A percentile compares a stretch with the other conserved stretches of the same genome.
Conservation (phyloP, 139 green algal genomes). For the Closterium sp. region DNA sequence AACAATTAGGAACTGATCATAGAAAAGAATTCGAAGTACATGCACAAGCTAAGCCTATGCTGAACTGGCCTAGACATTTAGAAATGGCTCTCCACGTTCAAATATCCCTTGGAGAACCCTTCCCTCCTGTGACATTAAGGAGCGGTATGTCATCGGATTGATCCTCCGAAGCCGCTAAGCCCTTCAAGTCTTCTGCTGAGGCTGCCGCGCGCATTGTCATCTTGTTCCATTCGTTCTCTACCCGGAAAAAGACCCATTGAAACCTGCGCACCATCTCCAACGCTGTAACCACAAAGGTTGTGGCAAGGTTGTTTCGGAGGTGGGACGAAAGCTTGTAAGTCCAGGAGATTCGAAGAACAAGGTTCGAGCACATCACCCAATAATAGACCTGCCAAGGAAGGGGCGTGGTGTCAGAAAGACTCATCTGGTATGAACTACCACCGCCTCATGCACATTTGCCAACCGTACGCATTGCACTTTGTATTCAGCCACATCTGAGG, state of each 20-base stretch:
- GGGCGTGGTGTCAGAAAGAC: too few relatives aligned
- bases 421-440: too few relatives aligned
- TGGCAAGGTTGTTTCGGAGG: constrained; percentile 61
- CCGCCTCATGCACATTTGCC: too few relatives aligned
- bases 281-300: constrained; percentile 60
- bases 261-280: constrained; percentile 69
- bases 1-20: too few relatives aligned
- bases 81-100: background rate
- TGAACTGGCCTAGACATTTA: background rate
- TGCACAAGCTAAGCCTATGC: too few relatives aligned
- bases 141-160: too few relatives aligned
- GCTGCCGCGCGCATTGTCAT: constrained; percentile 24
- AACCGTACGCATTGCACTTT: too few relatives aligned
- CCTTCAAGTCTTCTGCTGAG: background rate
- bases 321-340: constrained; percentile 83
- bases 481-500: too few relatives aligned
- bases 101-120: background rate
- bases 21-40: too few relatives aligned
- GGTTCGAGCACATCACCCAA: constrained; percentile 73
- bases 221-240: constrained; percentile 67
- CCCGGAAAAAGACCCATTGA: constrained; percentile 84
- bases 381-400: constrained; percentile 62
- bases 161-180: background rate
- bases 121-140: background rate
- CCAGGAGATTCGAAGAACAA: constrained; percentile 79